Percentiles rank a stretch among this genome's conserved stretches.
Evolutionary conservation across 2,329 filamentous ascomycete genomes (phyloP).

Genomic region (Penicillium frequentans): DNA sequence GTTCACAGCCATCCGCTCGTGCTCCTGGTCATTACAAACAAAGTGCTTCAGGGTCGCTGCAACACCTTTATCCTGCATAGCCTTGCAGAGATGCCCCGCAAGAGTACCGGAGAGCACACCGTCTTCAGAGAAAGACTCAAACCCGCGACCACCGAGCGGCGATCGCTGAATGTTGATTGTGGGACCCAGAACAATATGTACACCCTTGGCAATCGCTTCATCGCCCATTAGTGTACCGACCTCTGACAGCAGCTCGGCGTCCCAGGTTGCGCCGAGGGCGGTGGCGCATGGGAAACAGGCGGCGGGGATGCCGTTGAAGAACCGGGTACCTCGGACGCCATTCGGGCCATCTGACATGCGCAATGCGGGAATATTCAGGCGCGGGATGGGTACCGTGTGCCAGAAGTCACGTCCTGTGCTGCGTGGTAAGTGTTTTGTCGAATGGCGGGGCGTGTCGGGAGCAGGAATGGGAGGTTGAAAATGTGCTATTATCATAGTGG

Average conservation of each 20-base stretch:
- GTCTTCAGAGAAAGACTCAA: conserved; percentile 85
- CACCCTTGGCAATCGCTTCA: conserved; percentile 71
- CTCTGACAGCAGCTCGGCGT: conserved; percentile 66
- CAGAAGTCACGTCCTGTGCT: conserved; percentile 58
- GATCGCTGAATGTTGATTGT: conserved; percentile 81
- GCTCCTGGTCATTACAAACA: conserved; percentile 50
- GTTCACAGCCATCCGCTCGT: conserved; percentile 45
- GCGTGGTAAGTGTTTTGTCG: not conserved
- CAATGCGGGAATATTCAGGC: conserved; percentile 63
- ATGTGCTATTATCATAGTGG: no score
- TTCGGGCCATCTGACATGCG: conserved; percentile 71
- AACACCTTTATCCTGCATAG: conserved; percentile 71
- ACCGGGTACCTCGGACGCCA: conserved; percentile 66
- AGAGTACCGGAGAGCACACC: conserved; percentile 73
- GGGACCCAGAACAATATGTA: conserved; percentile 71
- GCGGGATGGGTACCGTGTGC: conserved; percentile 65
- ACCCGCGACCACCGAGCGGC: conserved; percentile 80
- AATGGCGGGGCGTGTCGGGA: not conserved
- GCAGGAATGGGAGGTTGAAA: not conserved
- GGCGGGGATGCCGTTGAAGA: conserved; percentile 67
- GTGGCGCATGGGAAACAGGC: conserved; percentile 78
- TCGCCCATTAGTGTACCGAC: conserved; percentile 70
- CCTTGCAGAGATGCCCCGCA: conserved; percentile 69
- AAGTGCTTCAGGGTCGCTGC: conserved; percentile 74
- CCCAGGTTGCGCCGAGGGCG: conserved; percentile 78